A percentile compares a stretch with the other conserved stretches of the same genome.
Conservation (phyloP, 148 eudicot genomes). For the Polygonum aviculare region DNA sequence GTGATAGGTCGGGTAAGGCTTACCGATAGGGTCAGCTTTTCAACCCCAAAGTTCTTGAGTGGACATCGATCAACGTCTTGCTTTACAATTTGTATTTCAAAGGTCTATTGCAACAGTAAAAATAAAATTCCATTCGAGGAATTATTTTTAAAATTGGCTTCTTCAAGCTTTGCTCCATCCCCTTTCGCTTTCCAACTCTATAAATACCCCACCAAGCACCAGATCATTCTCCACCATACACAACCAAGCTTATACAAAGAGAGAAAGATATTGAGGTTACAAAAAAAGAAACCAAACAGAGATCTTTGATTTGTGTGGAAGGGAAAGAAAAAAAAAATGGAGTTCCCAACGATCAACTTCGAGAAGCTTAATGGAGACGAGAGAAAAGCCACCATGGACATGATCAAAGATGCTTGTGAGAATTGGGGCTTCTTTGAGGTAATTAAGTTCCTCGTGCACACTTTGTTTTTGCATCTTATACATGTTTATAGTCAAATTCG, state of each 20-base stretch:
- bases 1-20: too few species aligned
- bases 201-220: constrained; percentile 8
- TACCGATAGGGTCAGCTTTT: background rate
- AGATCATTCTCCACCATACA: background rate
- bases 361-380: constrained; percentile 58
- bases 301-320: background rate
- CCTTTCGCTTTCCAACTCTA: constrained; percentile 6
- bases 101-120: background rate
- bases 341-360: constrained; percentile 59
- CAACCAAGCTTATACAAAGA: constrained; percentile 2
- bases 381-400: constrained; percentile 48
- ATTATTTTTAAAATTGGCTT: constrained; percentile 4
- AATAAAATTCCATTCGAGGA: background rate
- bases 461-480: background rate
- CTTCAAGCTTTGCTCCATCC: background rate
- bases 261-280: background rate
- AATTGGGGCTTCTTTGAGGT: constrained; percentile 88
- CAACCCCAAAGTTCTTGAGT: background rate
- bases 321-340: constrained; percentile 23
- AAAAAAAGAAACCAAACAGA: background rate
- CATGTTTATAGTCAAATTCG: background rate
- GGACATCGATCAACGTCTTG: background rate
- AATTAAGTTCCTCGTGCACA: background rate
- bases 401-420: constrained; percentile 62
- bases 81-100: background rate